These are phyloP conservation scores for Syncephalastrum sp. DNA, from an alignment of 371 early-diverging fungal genomes.

Conservation along the genomic window DNA sequence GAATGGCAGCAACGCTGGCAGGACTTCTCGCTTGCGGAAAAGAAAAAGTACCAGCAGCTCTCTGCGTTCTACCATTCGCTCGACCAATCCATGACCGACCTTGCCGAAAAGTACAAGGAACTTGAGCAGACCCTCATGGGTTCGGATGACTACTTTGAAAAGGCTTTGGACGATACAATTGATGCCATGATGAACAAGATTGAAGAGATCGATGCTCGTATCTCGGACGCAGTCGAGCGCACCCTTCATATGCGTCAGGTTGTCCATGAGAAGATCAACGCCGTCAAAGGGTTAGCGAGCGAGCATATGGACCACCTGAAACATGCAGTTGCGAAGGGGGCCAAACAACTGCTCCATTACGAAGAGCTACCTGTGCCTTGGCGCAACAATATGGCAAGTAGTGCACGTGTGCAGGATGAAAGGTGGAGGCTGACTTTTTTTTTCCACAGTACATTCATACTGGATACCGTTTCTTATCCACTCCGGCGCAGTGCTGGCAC, in stretches of 20 bases:
- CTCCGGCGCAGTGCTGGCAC: slow-evolving; percentile 63
- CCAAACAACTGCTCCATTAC: slow-evolving; percentile 39
- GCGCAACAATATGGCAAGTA: slow-evolving; percentile 44
- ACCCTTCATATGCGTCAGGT: slow-evolving; percentile 37
- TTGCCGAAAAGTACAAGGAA: slow-evolving; percentile 26
- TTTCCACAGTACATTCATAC: slow-evolving; percentile 49
- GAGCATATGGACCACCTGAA: slow-evolving; percentile 44
- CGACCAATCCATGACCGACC: slow-evolving; percentile 22
- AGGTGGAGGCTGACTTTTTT: slow-evolving; percentile 11
- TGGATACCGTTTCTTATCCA: slow-evolving; percentile 73
- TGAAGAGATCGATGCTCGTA: slow-evolving; percentile 47
- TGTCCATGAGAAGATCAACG: slow-evolving; percentile 37
- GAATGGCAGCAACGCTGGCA: slow-evolving; percentile 38
- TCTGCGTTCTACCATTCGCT: slow-evolving; percentile 9
- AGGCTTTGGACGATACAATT: slow-evolving; percentile 37
- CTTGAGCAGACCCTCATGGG: slow-evolving; percentile 14
- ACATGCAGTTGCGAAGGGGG: slow-evolving; percentile 35
- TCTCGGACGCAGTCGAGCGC: slow-evolving; percentile 37
- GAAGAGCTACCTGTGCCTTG: slow-evolving; percentile 50
- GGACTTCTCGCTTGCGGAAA: slow-evolving; percentile 19
- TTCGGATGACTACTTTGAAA: slow-evolving; percentile 28
- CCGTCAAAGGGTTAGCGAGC: slow-evolving; percentile 38
- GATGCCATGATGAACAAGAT: slow-evolving; percentile 45
- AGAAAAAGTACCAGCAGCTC: slow-evolving; percentile 9
- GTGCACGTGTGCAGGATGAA: background rate